phyloP scores from a whole-genome alignment of 1,284 basidiomycete genomes.

The Heterobasidion annosum region DNA sequence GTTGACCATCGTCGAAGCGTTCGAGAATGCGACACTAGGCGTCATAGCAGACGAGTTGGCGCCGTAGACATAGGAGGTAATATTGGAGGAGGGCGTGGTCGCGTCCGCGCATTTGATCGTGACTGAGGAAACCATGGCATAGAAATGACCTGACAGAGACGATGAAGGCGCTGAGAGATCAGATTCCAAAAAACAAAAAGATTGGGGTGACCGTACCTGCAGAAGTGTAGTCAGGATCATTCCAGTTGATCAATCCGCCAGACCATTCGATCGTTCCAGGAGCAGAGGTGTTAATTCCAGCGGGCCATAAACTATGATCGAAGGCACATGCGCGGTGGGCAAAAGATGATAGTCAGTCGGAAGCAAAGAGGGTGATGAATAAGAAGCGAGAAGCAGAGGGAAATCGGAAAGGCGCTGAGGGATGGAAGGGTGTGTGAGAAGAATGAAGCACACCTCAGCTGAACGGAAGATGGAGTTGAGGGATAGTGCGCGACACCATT shows the following conservation, averaged over 20 bases:
- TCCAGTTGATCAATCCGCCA: slow-evolving; percentile 74
- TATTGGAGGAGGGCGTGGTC: slow-evolving; percentile 26
- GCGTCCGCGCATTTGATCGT: slow-evolving; percentile 52
- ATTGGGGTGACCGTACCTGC: slow-evolving; percentile 29
- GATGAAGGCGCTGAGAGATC: background rate
- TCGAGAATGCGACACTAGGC: slow-evolving; percentile 45
- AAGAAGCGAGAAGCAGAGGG: background rate
- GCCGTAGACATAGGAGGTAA: slow-evolving; percentile 56
- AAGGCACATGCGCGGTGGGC: background rate
- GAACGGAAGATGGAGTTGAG: slow-evolving; percentile 67
- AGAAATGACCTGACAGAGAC: slow-evolving; percentile 43
- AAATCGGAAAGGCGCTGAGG: background rate
- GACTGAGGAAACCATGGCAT: slow-evolving; percentile 47
- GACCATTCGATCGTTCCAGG: slow-evolving; percentile 70
- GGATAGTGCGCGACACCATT: slow-evolving; percentile 56
- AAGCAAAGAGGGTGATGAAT: background rate
- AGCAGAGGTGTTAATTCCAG: slow-evolving; percentile 51
- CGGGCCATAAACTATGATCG: slow-evolving; percentile 61
- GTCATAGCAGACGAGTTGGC: slow-evolving; percentile 40
- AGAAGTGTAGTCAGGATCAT: slow-evolving; percentile 60
- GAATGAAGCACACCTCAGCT: slow-evolving; percentile 50
- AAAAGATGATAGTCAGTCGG: background rate
- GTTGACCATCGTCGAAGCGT: slow-evolving; percentile 33
- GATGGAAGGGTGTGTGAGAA: background rate
- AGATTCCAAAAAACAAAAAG: slow-evolving; percentile 1